Evolutionary conservation across 2,329 filamentous ascomycete species (phyloP).

Genomic region (Curvularia hawaiiensis): DNA sequence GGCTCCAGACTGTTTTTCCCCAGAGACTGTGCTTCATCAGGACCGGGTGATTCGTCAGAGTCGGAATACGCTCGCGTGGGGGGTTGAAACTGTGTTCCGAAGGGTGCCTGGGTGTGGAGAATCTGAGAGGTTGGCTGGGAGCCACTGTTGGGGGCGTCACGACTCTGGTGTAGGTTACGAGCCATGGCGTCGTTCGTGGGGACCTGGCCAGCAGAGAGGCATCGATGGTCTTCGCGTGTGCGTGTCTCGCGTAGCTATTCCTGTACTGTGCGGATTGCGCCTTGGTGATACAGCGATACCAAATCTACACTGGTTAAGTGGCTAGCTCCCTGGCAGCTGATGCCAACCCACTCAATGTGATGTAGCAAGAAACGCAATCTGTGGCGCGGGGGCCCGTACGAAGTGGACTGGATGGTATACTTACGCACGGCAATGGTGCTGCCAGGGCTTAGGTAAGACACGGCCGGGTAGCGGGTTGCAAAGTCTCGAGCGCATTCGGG

Average conservation of each 20-base stretch:
- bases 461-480: slow-evolving; percentile 4
- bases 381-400: slow-evolving; percentile 32
- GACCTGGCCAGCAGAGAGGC: slow-evolving; percentile 16
- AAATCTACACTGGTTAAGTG: background rate
- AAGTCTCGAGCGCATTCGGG: slow-evolving; percentile 18
- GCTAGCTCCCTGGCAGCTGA: background rate
- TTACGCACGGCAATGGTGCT: slow-evolving; percentile 25
- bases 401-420: slow-evolving; percentile 33
- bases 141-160: background rate
- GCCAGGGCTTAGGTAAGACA: slow-evolving; percentile 2
- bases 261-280: slow-evolving; percentile 11
- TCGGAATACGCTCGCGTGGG: slow-evolving; percentile 4
- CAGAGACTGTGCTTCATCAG: too few species aligned
- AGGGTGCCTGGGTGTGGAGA: slow-evolving; percentile 28
- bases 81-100: slow-evolving; percentile 30
- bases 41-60: slow-evolving; percentile 4
- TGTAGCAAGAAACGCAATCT: slow-evolving; percentile 32
- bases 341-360: slow-evolving; percentile 22
- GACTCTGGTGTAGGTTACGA: too few species aligned
- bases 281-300: slow-evolving; percentile 13
- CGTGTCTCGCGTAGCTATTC: slow-evolving; percentile 21
- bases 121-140: slow-evolving; percentile 22
- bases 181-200: slow-evolving; percentile 18
- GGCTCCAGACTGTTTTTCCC: too few species aligned
- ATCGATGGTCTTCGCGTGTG: slow-evolving; percentile 21